Percentiles rank a stretch among this genome's conserved stretches.
Evolutionary conservation across 192 early-diverging fungal genomes (phyloP).

Genomic region (Coemansia sp.): DNA sequence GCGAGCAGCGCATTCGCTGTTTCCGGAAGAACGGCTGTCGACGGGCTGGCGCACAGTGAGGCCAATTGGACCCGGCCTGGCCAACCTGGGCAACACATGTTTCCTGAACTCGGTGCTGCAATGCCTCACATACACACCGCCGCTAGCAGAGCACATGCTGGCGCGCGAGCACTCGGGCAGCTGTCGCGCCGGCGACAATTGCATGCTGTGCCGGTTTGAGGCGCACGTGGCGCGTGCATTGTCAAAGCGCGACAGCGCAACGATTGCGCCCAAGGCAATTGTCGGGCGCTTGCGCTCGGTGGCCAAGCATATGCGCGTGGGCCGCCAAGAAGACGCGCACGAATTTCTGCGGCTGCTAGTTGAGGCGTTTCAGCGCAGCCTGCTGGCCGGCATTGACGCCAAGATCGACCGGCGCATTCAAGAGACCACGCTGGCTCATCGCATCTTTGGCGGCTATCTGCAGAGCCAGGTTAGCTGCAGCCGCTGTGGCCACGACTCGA

Average conservation of each 20-base stretch:
- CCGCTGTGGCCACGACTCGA: constrained; percentile 66
- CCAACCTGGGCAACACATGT: constrained; percentile 74
- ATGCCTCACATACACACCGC: constrained; percentile 72
- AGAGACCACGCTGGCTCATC: constrained; percentile 70
- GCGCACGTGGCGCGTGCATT: constrained; percentile 60
- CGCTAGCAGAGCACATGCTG: constrained; percentile 65
- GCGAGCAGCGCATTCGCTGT: constrained; percentile 55
- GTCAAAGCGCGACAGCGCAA: constrained; percentile 39
- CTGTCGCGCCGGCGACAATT: constrained; percentile 61
- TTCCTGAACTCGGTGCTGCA: constrained; percentile 79
- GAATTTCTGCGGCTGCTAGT: constrained; percentile 75
- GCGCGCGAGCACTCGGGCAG: constrained; percentile 55
- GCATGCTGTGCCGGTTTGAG: constrained; percentile 72
- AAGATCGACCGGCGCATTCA: constrained; percentile 68
- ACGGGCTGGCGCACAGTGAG: constrained; percentile 55
- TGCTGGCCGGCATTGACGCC: constrained; percentile 55
- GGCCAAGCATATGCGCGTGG: constrained; percentile 70
- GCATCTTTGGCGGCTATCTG: constrained; percentile 79
- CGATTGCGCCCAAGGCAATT: constrained; percentile 63
- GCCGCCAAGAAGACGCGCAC: constrained; percentile 86
- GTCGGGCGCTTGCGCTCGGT: constrained; percentile 64
- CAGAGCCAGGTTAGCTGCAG: constrained; percentile 75
- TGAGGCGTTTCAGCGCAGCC: constrained; percentile 65
- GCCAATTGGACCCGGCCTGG: constrained; percentile 63
- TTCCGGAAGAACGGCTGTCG: constrained; percentile 55